phyloP scores from a whole-genome alignment of 805 yeast species.

The Ogataea parapolymorpha region DNA sequence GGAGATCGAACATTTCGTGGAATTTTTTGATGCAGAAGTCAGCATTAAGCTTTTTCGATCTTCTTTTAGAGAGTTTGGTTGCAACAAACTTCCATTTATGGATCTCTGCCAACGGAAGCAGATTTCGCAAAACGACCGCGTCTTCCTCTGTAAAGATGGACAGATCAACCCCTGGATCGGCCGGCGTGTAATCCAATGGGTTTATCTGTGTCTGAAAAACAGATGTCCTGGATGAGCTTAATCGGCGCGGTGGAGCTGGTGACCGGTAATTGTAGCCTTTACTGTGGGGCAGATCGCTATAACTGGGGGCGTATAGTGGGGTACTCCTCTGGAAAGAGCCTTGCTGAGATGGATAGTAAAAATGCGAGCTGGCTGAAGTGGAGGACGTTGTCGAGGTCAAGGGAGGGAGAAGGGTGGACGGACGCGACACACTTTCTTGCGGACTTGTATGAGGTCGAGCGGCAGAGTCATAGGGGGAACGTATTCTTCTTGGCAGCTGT shows the following conservation, averaged over 20 bases:
- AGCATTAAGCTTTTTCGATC: conserved; percentile 30
- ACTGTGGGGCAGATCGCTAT: not conserved
- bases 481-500: not conserved
- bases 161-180: conserved; percentile 25
- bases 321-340: not conserved
- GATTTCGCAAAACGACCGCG: conserved; percentile 23
- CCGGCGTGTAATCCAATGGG: conserved; percentile 21
- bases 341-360: conserved; percentile 3
- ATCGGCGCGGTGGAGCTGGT: not conserved
- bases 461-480: not conserved
- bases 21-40: conserved; percentile 31
- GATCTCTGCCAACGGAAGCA: conserved; percentile 31
- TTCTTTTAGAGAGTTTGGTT: conserved; percentile 28
- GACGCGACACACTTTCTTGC: conserved; percentile 1
- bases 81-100: conserved; percentile 35
- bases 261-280: not conserved
- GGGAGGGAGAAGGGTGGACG: conserved; percentile 6
- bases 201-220: conserved; percentile 17
- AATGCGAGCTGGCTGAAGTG: conserved; percentile 1
- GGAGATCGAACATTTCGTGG: conserved; percentile 33
- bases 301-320: not conserved
- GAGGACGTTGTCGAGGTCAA: conserved; percentile 1
- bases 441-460: not conserved
- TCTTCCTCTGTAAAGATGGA: conserved; percentile 31
- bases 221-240: conserved; percentile 11